These are phyloP conservation scores for Podospora didyma DNA, from an alignment of 495 filamentous ascomycete species.

Conservation along the genomic window DNA sequence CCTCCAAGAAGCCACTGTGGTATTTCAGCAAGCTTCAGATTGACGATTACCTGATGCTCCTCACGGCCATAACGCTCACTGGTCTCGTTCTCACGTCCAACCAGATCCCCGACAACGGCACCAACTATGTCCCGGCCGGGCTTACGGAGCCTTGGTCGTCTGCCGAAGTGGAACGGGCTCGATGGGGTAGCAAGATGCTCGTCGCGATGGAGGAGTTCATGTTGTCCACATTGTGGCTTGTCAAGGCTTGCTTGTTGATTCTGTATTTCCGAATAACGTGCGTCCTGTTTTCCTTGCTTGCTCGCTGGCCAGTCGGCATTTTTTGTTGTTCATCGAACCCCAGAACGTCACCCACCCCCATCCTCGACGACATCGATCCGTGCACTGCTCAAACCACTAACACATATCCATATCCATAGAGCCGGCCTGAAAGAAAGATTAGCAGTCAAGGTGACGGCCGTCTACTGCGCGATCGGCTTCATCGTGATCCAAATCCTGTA, in stretches of 20 bases:
- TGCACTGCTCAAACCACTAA: too few relatives aligned
- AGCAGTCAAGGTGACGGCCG: conserved; percentile 6
- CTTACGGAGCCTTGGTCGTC: conserved; percentile 23
- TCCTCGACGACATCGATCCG: too few relatives aligned
- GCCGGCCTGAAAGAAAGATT: neutral
- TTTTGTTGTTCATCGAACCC: neutral
- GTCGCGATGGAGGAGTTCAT: conserved; percentile 33
- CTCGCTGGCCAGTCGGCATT: too few relatives aligned
- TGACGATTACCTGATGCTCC: conserved; percentile 19
- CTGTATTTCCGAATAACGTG: conserved; percentile 16
- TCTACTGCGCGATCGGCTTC: conserved; percentile 20
- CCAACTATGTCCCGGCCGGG: conserved; percentile 30
- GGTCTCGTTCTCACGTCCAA: neutral
- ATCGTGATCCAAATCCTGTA: conserved; percentile 46
- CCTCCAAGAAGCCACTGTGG: too few relatives aligned
- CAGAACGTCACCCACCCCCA: too few relatives aligned
- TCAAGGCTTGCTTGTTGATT: conserved; percentile 17
- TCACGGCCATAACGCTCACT: conserved; percentile 1
- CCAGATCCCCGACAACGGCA: conserved; percentile 17
- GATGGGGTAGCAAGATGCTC: conserved; percentile 36
- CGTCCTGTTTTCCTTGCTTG: neutral
- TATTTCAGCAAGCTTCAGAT: conserved; percentile 16
- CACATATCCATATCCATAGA: too few relatives aligned
- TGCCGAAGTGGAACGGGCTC: conserved; percentile 22
- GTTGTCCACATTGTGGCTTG: conserved; percentile 11